A percentile compares a stretch with the other conserved stretches of the same genome.
Conservation (phyloP, 2,329 filamentous ascomycete genomes). For the Emericellopsis cladophorae region DNA sequence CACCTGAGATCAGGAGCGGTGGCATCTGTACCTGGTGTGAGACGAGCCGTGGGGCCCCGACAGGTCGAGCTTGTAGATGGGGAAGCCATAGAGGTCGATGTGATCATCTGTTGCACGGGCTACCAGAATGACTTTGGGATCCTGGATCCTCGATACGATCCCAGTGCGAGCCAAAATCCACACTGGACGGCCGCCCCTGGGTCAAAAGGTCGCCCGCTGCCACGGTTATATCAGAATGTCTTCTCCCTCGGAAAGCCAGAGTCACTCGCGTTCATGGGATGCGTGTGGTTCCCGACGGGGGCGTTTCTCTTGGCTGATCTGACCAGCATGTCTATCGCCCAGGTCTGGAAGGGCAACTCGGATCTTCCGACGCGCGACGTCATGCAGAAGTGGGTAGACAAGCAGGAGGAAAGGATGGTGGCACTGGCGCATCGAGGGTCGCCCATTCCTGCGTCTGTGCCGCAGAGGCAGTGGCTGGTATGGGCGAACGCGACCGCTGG, state of each 20-base stretch:
- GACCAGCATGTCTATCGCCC: slow-evolving; percentile 26
- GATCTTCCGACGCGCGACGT: slow-evolving; percentile 18
- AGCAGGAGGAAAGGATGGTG: slow-evolving; percentile 19
- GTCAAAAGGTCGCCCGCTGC: slow-evolving; percentile 14
- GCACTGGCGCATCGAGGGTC: slow-evolving; percentile 12
- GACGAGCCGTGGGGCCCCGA: slow-evolving; percentile 9
- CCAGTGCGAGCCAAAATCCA: slow-evolving; percentile 10
- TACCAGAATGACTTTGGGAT: slow-evolving; percentile 17
- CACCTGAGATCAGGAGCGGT: slow-evolving; percentile 23
- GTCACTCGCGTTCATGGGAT: slow-evolving; percentile 29
- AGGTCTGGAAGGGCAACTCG: slow-evolving; percentile 26
- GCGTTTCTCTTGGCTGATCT: slow-evolving; percentile 26
- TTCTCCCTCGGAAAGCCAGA: slow-evolving; percentile 28
- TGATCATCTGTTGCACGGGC: slow-evolving; percentile 21
- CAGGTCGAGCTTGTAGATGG: slow-evolving; percentile 16
- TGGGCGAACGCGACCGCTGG: slow-evolving; percentile 29
- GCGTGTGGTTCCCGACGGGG: slow-evolving; percentile 18
- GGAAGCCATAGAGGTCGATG: slow-evolving; percentile 11
- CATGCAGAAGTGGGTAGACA: slow-evolving; percentile 22
- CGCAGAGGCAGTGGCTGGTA: slow-evolving; percentile 19
- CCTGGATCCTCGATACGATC: slow-evolving; percentile 13
- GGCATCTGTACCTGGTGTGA: slow-evolving; percentile 15
- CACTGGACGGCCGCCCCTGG: slow-evolving; percentile 10
- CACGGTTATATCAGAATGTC: slow-evolving; percentile 27
- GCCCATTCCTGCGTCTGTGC: slow-evolving; percentile 13